Base-by-base conservation (phyloP, 345 rosid species). In the Eucalyptus caleyi region DNA sequence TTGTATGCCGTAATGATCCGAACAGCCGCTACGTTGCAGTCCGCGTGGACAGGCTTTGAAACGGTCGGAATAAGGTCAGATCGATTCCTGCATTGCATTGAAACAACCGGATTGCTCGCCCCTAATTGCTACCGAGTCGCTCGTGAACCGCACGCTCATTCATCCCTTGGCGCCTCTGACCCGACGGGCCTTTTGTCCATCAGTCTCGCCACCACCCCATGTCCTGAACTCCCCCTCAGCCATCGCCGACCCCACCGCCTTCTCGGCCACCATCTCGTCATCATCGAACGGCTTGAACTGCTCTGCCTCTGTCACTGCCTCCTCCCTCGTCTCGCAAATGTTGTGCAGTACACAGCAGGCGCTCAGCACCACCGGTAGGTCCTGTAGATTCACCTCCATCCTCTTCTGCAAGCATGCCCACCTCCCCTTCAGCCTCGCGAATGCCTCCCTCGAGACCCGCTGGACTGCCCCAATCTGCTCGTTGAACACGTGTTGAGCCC, bases 281-380 rank as follows among this genome's bases (percentile, higher is more conserved):
- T 96, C 99, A 11, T 96, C 99, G 8, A 93, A 93, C 8, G 95
- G 87, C 40, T 95, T 95, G 80, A 93, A 94, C 86, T 87, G 89
- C 12, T 89, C 37, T 37, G 37, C 37, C 37, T 37, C 37, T 4
- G 37, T 37, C 37, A 37, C 88, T 89, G 89, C 96, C 40, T 96
- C 98, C 5, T 92, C 94, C 90, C 93, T 93, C 95, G 95, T 92
- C 96, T 96, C 98, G 69, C 99, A 96, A 1, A 96, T 94, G 45
- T 96, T 96, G 40, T 96, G 99, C 86, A 96, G 27, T 56, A 96
- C 95, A 87, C 99, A 96, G 37, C 99, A 96, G 77, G 99, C 99
- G 9, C 99, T 96, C 1, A 96, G 93, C 51, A 96, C 97, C 47
- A 92, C 95, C 4, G 99, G 99, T 90, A 96, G 90, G 87, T 96